Percentiles rank a stretch among this genome's conserved stretches.
These are phyloP conservation scores for Umbelopsis sp. DNA, from an alignment of 371 early-diverging fungal genomes.

Conservation along the genomic window DNA sequence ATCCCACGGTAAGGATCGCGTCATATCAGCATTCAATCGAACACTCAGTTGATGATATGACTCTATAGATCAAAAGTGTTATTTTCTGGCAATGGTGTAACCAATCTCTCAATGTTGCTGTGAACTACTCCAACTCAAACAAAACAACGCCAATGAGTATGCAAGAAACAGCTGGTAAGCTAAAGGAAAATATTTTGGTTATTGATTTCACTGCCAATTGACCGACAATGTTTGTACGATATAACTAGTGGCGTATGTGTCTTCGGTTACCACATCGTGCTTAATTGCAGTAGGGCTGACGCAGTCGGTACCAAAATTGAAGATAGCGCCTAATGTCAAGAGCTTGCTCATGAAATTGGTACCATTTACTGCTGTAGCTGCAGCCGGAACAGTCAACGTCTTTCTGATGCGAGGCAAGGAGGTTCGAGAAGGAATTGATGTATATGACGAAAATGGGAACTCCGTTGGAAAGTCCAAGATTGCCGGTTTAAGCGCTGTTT, in stretches of 20 bases:
- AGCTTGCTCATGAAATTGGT: slow-evolving; percentile 62
- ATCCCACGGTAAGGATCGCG: slow-evolving; percentile 61
- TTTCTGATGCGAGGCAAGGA: slow-evolving; percentile 89
- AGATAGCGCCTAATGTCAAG: slow-evolving; percentile 46
- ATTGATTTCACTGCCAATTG: neutral
- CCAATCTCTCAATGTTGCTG: slow-evolving; percentile 82
- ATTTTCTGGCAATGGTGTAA: slow-evolving; percentile 88
- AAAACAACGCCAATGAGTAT: slow-evolving; percentile 78
- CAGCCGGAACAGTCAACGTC: slow-evolving; percentile 84
- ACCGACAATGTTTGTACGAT: neutral
- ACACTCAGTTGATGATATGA: neutral
- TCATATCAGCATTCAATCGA: too few species aligned
- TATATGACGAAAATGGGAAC: slow-evolving; percentile 64
- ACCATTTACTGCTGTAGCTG: slow-evolving; percentile 82
- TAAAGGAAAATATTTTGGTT: neutral
- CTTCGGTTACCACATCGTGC: slow-evolving; percentile 78
- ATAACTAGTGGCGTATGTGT: slow-evolving; percentile 66
- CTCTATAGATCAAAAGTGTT: slow-evolving; percentile 59
- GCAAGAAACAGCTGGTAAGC: slow-evolving; percentile 71
- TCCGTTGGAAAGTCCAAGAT: slow-evolving; percentile 68
- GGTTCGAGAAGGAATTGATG: slow-evolving; percentile 75
- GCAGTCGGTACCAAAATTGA: slow-evolving; percentile 56
- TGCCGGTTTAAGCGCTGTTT: slow-evolving; percentile 72
- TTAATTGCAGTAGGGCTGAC: slow-evolving; percentile 76
- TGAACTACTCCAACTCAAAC: slow-evolving; percentile 87